Conservation (phyloP, 495 filamentous ascomycete genomes). For the Aspergillus avenaceus region DNA sequence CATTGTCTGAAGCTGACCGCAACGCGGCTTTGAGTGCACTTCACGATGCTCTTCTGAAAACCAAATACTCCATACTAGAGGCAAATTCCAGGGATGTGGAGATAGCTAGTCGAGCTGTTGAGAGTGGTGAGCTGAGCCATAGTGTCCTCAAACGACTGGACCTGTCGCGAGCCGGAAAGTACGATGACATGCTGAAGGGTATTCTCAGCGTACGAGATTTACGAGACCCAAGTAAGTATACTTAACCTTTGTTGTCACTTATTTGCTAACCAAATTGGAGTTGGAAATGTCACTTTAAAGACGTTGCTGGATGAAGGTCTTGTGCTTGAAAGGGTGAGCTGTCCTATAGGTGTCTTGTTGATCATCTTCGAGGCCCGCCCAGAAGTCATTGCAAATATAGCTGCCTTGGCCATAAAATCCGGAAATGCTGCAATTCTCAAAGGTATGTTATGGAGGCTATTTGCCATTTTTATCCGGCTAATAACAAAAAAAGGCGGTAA, state of each 20-base stretch:
- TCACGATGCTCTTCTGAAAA: conserved; percentile 61
- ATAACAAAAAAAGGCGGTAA: conserved; percentile 65
- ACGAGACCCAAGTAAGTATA: conserved; percentile 74
- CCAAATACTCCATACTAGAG: conserved; percentile 70
- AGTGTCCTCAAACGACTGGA: conserved; percentile 91
- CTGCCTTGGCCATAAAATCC: conserved; percentile 94
- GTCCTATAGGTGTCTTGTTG: conserved; percentile 90
- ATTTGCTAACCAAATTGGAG: conserved; percentile 39
- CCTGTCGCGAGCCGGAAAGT: conserved; percentile 80
- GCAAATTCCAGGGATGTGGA: conserved; percentile 83
- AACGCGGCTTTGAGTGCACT: conserved; percentile 83
- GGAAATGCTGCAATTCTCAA: conserved; percentile 97
- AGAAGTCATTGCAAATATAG: conserved; percentile 98
- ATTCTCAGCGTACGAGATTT: conserved; percentile 85
- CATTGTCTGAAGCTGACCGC: conserved; percentile 58
- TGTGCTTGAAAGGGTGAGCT: conserved; percentile 78
- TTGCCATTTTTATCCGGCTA: background rate
- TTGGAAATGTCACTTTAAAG: conserved; percentile 77
- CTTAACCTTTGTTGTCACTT: background rate
- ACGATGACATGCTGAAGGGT: conserved; percentile 95
- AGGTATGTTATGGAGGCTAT: conserved; percentile 39
- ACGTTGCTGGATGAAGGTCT: conserved; percentile 89
- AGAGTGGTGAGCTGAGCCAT: conserved; percentile 68
- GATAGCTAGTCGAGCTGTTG: conserved; percentile 65
- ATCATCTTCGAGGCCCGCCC: conserved; percentile 98